A percentile compares a stretch with the other conserved stretches of the same genome.
These are phyloP conservation scores for Boletus sp. DNA, from an alignment of 768 basidiomycete genomes.

Conservation along the genomic window DNA sequence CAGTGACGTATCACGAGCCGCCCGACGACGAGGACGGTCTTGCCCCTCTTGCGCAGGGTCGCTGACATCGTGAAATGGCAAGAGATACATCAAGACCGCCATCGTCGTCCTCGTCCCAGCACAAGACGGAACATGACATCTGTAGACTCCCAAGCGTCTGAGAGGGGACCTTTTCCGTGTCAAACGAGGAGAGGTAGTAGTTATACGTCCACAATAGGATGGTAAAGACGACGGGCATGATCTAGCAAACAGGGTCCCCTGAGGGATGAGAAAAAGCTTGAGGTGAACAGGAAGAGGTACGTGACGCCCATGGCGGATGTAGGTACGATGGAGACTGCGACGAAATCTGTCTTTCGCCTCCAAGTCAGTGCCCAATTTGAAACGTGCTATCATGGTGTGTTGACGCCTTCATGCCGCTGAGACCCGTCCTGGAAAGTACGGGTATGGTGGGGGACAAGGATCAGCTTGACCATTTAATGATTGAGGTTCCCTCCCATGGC, in stretches of 20 bases:
- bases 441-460: no score
- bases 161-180: slow-evolving; percentile 25
- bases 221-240: slow-evolving; percentile 31
- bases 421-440: no score
- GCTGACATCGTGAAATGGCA: slow-evolving; percentile 12
- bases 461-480: no score
- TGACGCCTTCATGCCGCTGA: slow-evolving; percentile 19
- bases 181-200: slow-evolving; percentile 30
- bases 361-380: slow-evolving; percentile 15
- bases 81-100: slow-evolving; percentile 18
- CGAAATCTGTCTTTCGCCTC: not conserved
- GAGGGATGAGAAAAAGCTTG: slow-evolving; percentile 33
- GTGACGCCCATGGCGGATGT: slow-evolving; percentile 10
- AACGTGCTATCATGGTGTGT: slow-evolving; percentile 27
- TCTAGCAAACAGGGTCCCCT: slow-evolving; percentile 30
- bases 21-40: slow-evolving; percentile 16
- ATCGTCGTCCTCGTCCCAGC: slow-evolving; percentile 19
- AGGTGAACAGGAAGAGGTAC: slow-evolving; percentile 26
- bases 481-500: no score
- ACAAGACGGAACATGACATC: slow-evolving; percentile 9
- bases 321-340: slow-evolving; percentile 1
- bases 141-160: slow-evolving; percentile 11
- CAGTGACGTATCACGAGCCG: slow-evolving; percentile 11
- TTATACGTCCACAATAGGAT: slow-evolving; percentile 31
- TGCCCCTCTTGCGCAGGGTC: slow-evolving; percentile 14